Percentiles rank a stretch among this genome's conserved stretches.
phyloP scores from a whole-genome alignment of 306 rosid species.

The Prinsepia uniflora region DNA sequence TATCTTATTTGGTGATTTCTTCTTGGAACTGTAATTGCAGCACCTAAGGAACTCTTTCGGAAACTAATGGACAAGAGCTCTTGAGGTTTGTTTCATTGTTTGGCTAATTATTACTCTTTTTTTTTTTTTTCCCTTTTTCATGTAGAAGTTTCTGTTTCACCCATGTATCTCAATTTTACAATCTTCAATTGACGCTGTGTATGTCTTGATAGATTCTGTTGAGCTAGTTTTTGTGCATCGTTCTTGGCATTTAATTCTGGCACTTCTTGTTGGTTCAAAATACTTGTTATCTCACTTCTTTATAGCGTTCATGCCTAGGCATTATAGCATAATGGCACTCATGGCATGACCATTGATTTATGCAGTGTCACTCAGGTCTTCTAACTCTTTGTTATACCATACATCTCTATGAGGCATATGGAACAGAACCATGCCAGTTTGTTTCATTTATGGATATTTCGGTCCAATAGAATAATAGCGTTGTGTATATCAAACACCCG shows the following conservation, averaged over 20 bases:
- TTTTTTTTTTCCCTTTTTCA: not conserved
- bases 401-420: not conserved
- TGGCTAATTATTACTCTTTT: not conserved
- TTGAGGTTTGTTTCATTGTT: constrained; percentile 38
- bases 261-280: not conserved
- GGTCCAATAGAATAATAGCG: not conserved
- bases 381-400: not conserved
- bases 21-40: constrained; percentile 46
- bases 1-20: constrained; percentile 21
- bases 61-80: constrained; percentile 48
- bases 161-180: not conserved
- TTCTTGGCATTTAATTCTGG: not conserved
- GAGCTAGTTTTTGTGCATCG: not conserved
- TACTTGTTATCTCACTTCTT: not conserved
- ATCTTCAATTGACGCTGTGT: not conserved
- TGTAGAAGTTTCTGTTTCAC: not conserved
- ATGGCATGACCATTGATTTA: not conserved
- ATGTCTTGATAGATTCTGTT: not conserved
- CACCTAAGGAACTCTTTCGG: constrained; percentile 68
- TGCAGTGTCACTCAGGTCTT: not conserved
- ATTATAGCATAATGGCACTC: not conserved
- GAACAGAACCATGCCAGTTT: not conserved
- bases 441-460: not conserved
- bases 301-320: not conserved
- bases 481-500: not conserved